These are phyloP conservation scores for Arthromyces matolae DNA, from an alignment of 768 basidiomycete species.

Conservation along the genomic window DNA sequence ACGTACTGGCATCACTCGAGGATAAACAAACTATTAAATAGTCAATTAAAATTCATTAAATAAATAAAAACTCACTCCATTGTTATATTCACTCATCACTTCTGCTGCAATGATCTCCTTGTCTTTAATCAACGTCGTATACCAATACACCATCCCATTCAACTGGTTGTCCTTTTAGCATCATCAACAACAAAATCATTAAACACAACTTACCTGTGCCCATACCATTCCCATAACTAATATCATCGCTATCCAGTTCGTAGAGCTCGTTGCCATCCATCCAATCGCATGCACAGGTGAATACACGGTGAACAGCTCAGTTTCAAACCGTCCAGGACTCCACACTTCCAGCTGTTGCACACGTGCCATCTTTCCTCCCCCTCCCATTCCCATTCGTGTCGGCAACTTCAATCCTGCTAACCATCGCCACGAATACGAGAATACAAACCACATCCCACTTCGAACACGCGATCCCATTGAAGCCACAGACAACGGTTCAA, in stretches of 20 bases:
- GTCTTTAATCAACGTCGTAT: slow-evolving; percentile 68
- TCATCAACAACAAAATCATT: not conserved
- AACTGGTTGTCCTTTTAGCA: slow-evolving; percentile 31
- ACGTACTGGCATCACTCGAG: slow-evolving; percentile 72
- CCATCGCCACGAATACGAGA: slow-evolving; percentile 62
- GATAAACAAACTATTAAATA: slow-evolving; percentile 68
- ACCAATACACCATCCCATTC: slow-evolving; percentile 48
- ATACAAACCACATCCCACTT: slow-evolving; percentile 45
- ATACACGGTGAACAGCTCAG: slow-evolving; percentile 67
- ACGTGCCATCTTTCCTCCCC: slow-evolving; percentile 41
- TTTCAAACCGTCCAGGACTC: slow-evolving; percentile 71
- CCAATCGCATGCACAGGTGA: slow-evolving; percentile 73
- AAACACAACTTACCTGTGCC: slow-evolving; percentile 49
- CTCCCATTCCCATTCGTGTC: slow-evolving; percentile 29
- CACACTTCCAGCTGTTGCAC: slow-evolving; percentile 81
- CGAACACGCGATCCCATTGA: slow-evolving; percentile 43
- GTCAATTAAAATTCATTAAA: not conserved
- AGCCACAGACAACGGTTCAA: slow-evolving; percentile 39
- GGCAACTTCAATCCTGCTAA: slow-evolving; percentile 58
- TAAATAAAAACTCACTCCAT: slow-evolving; percentile 48
- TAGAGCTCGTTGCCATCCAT: slow-evolving; percentile 66
- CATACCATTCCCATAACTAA: slow-evolving; percentile 66
- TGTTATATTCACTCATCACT: slow-evolving; percentile 82
- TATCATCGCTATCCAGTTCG: slow-evolving; percentile 75
- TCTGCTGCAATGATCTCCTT: slow-evolving; percentile 71